Percentiles rank a stretch among this genome's conserved stretches.
phyloP scores from a whole-genome alignment of 2,329 filamentous ascomycete species.

The Phyllosticta citrichinensis region DNA sequence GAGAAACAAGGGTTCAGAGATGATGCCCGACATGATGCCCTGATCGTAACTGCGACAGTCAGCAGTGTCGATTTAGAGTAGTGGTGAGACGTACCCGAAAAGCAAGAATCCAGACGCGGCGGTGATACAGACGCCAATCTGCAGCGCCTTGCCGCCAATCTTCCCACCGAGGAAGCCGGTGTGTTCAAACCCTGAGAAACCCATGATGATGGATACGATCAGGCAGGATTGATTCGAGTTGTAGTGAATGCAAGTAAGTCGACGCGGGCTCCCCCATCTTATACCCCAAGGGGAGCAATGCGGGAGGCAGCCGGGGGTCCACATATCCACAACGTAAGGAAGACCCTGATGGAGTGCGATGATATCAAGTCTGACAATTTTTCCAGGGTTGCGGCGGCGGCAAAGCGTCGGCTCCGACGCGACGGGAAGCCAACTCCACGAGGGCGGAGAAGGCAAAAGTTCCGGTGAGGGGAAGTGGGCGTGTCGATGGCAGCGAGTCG shows the following conservation, averaged over 20 bases:
- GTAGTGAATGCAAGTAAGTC: background rate
- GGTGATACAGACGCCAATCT: slow-evolving; percentile 30
- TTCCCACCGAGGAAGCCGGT: slow-evolving; percentile 9
- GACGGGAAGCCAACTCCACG: background rate
- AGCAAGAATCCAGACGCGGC: slow-evolving; percentile 38
- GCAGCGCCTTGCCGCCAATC: slow-evolving; percentile 18
- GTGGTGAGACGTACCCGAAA: slow-evolving; percentile 33
- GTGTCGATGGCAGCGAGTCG: background rate
- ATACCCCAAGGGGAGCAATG: background rate
- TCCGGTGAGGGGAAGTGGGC: background rate
- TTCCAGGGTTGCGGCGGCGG: background rate
- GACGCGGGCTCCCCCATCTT: background rate
- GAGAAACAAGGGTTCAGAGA: slow-evolving; percentile 26
- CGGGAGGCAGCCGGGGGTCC: background rate
- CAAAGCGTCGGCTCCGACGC: background rate
- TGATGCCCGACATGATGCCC: slow-evolving; percentile 33
- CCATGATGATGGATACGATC: background rate
- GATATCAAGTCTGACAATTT: slow-evolving; percentile 8
- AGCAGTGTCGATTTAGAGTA: too few species aligned
- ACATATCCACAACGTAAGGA: slow-evolving; percentile 1
- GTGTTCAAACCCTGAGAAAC: slow-evolving; percentile 6
- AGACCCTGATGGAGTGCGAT: slow-evolving; percentile 5
- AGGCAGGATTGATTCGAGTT: background rate
- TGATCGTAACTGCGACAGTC: slow-evolving; percentile 11
- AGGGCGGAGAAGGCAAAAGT: background rate